These are phyloP conservation scores for Pyrenophora tritici-repentis DNA, from an alignment of 2,329 filamentous ascomycete species.

Conservation along the genomic window DNA sequence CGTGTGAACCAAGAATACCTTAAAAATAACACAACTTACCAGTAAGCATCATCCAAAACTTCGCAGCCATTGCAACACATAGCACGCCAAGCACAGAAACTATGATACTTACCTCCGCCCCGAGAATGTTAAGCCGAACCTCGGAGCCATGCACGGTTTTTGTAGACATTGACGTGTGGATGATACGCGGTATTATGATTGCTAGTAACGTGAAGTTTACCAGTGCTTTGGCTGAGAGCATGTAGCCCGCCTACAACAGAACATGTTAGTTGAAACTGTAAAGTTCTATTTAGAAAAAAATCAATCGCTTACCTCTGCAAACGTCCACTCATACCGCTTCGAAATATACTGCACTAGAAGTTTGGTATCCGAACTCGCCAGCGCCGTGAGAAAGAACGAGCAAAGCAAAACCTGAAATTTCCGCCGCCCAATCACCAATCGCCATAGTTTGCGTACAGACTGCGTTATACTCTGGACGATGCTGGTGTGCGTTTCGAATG, in stretches of 20 bases:
- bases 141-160: conserved; percentile 33
- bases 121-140: conserved; percentile 37
- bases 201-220: conserved; percentile 45
- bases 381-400: conserved; percentile 43
- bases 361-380: conserved; percentile 48
- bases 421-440: conserved; percentile 28
- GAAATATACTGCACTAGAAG: conserved; percentile 48
- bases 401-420: conserved; percentile 44
- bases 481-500: conserved; percentile 28
- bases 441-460: conserved; percentile 22
- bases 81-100: conserved; percentile 44
- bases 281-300: no score
- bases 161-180: conserved; percentile 32
- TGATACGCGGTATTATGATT: conserved; percentile 41
- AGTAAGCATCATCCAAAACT: conserved; percentile 40
- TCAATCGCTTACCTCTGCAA: conserved; percentile 30
- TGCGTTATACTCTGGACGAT: conserved; percentile 21
- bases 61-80: conserved; percentile 37
- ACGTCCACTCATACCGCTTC: conserved; percentile 47
- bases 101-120: conserved; percentile 37
- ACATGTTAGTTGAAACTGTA: background rate
- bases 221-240: conserved; percentile 45
- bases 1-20: no score
- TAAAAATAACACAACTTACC: no score
- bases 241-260: conserved; percentile 37